Evolutionary conservation across 371 early-diverging fungal genomes (phyloP).

Genomic region (Actinomucor elegans): DNA sequence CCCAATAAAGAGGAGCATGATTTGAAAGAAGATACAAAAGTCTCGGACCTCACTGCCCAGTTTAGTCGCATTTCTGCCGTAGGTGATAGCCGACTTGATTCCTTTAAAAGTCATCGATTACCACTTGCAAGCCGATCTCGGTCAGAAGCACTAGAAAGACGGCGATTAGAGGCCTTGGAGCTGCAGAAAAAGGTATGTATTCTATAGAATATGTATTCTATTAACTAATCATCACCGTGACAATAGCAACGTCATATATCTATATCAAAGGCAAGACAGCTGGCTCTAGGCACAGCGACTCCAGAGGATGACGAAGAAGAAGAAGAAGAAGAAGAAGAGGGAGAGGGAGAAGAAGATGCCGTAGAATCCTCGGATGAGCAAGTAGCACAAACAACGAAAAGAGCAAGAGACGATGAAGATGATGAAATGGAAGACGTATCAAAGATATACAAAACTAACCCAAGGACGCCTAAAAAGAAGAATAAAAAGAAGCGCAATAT

Average conservation of each 20-base stretch:
- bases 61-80: constrained; percentile 1
- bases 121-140: constrained; percentile 11
- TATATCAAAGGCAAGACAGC: constrained; percentile 19
- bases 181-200: constrained; percentile 18
- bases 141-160: constrained; percentile 25
- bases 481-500: constrained; percentile 18
- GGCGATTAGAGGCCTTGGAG: constrained; percentile 29
- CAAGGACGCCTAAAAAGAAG: constrained; percentile 13
- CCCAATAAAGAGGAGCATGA: not conserved
- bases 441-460: not conserved
- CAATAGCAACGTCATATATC: constrained; percentile 20
- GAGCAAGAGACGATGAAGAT: constrained; percentile 20
- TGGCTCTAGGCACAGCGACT: constrained; percentile 12
- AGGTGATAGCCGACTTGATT: constrained; percentile 1
- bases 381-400: not conserved
- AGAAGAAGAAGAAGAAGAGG: constrained; percentile 10
- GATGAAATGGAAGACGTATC: constrained; percentile 23
- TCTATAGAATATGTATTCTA: not conserved
- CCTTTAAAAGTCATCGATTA: constrained; percentile 8
- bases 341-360: constrained; percentile 8
- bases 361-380: not conserved
- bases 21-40: not conserved
- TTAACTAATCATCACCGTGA: not conserved
- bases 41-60: not conserved
- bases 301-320: constrained; percentile 9